These are phyloP conservation scores for Zoysia matrella DNA, from an alignment of 202 grass and related monocot genomes.

Conservation along the genomic window DNA sequence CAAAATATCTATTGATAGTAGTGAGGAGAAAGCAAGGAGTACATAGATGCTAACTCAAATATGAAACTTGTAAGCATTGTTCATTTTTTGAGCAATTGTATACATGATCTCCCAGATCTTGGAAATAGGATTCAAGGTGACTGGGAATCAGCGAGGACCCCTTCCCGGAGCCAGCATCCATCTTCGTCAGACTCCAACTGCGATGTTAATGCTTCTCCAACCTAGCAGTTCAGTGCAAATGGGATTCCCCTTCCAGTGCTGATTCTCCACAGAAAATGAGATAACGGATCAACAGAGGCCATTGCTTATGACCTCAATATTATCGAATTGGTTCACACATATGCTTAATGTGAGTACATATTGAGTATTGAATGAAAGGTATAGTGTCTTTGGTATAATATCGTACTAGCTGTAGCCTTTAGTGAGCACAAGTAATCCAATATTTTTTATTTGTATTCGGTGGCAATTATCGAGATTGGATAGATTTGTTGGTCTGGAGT, in stretches of 20 bases:
- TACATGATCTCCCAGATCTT: constrained; percentile 4
- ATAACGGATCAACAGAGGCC: background rate
- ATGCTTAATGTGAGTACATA: constrained; percentile 7
- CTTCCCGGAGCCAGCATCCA: background rate
- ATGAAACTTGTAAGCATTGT: background rate
- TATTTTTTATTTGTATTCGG: constrained; percentile 8
- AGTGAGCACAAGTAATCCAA: constrained; percentile 22
- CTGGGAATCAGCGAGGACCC: background rate
- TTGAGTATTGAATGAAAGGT: background rate
- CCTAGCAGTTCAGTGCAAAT: background rate
- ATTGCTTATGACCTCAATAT: background rate
- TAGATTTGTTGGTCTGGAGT: background rate
- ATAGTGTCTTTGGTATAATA: background rate
- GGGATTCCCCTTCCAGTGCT: background rate
- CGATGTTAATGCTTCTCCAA: background rate
- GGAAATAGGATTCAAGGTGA: background rate
- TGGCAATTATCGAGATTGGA: constrained; percentile 32
- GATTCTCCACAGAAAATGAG: constrained; percentile 8
- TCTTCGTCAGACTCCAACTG: background rate
- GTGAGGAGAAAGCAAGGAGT: constrained; percentile 24
- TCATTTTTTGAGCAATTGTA: background rate
- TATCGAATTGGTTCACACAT: background rate
- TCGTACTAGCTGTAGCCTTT: constrained; percentile 1
- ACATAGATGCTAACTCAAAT: constrained; percentile 27
- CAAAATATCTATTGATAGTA: constrained; percentile 38